Evolutionary conservation across 2,329 filamentous ascomycete genomes (phyloP).

Genomic region (Fusarium oxysporum): DNA sequence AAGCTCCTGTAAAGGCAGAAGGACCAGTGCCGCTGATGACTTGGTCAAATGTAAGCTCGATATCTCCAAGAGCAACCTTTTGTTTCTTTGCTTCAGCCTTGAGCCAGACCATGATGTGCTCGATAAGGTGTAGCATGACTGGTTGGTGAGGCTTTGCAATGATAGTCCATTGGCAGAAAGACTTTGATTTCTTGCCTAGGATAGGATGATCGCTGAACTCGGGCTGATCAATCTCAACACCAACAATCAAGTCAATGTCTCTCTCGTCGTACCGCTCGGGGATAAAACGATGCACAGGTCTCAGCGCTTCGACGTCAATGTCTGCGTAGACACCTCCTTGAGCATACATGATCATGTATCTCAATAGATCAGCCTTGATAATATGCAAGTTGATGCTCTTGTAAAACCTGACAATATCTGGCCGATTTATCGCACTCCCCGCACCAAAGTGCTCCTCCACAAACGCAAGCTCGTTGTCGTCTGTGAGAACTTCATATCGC

Average conservation of each 20-base stretch:
- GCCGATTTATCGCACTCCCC: slow-evolving; percentile 72
- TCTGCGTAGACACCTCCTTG: slow-evolving; percentile 80
- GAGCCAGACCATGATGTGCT: slow-evolving; percentile 76
- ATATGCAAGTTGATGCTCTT: slow-evolving; percentile 70
- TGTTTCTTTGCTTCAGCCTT: slow-evolving; percentile 69
- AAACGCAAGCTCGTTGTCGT: slow-evolving; percentile 74
- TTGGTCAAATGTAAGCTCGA: slow-evolving; percentile 77
- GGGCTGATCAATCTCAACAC: slow-evolving; percentile 78
- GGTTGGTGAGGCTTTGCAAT: slow-evolving; percentile 75
- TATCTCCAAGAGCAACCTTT: slow-evolving; percentile 66
- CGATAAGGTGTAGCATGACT: slow-evolving; percentile 75
- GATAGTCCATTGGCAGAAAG: slow-evolving; percentile 82
- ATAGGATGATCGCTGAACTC: slow-evolving; percentile 72
- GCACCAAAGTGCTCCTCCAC: slow-evolving; percentile 76
- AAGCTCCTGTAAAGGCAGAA: slow-evolving; percentile 74
- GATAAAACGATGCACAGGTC: slow-evolving; percentile 51
- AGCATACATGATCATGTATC: slow-evolving; percentile 78
- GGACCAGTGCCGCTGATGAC: slow-evolving; percentile 80
- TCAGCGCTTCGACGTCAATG: slow-evolving; percentile 53
- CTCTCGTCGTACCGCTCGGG: slow-evolving; percentile 67
- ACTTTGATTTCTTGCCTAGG: slow-evolving; percentile 74
- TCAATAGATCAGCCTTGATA: slow-evolving; percentile 74
- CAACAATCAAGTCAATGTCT: slow-evolving; percentile 78
- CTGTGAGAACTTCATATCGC: slow-evolving; percentile 77
- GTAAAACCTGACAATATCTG: slow-evolving; percentile 73